Evolutionary conservation across 1,139 yeast genomes (phyloP).

Genomic region (Blastobotrys buckinghamii): DNA sequence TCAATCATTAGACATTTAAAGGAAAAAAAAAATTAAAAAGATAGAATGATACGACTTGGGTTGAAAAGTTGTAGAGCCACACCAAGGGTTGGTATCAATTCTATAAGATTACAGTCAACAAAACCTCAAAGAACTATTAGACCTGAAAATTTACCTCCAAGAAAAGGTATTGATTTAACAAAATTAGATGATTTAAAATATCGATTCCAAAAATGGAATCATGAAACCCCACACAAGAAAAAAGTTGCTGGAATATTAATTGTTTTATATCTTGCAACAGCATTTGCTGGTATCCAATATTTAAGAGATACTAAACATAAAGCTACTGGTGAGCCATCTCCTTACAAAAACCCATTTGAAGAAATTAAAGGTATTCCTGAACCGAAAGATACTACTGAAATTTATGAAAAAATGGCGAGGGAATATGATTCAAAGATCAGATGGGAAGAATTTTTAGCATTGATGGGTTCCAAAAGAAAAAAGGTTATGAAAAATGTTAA

Average conservation of each 20-base stretch:
- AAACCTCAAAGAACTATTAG: not conserved
- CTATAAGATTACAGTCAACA: not conserved
- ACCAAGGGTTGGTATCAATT: not conserved
- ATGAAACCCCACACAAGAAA: conserved; percentile 10
- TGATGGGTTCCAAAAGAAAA: conserved; percentile 76
- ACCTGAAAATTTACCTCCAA: conserved; percentile 6
- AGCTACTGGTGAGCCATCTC: conserved; percentile 33
- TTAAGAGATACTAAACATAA: conserved; percentile 33
- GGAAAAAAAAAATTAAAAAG: too few species aligned
- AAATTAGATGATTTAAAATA: conserved; percentile 9
- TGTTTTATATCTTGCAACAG: conserved; percentile 26
- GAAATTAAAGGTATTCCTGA: conserved; percentile 38
- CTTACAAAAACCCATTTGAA: conserved; percentile 26
- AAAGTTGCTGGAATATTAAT: conserved; percentile 17
- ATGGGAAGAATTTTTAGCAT: conserved; percentile 78
- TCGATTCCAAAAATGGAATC: conserved; percentile 9
- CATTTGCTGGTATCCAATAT: conserved; percentile 29
- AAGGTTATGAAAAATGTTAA: conserved; percentile 73
- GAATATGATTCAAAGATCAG: conserved; percentile 79
- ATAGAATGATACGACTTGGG: not conserved
- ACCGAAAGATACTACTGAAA: conserved; percentile 75
- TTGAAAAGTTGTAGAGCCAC: not conserved
- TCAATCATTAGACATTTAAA: not conserved
- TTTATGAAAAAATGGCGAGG: conserved; percentile 72
- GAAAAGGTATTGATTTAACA: conserved; percentile 10